Base-by-base conservation (phyloP, 176 grass and related monocot species). In the Musa itinerans region DNA sequence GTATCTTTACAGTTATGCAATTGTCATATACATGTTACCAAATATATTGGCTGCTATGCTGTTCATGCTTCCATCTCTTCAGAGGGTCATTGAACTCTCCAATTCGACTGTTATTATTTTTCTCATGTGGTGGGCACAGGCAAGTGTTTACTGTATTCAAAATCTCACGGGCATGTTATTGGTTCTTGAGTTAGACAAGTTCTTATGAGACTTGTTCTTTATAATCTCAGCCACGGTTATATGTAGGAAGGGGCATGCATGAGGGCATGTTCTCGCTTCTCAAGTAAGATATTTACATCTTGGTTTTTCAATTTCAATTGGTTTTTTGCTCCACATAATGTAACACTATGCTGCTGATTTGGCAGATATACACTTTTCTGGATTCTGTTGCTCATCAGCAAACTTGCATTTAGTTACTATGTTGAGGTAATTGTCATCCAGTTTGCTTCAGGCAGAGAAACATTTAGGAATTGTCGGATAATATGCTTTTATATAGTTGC, bases 101-200 rank as follows among this genome's bases (percentile, higher is more conserved):
- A 84, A 94, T 86, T 52, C 51, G 82, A 73, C 13, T 78, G 68
- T 99, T 69, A 50, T 94, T 67, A 76, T 87, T 79, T 79, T 99
- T 69, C 74, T 99, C 76, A 86, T 99, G 74, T 99, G 95, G 95
- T 99, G 95, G 95, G 92, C 86, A 27, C 95, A 99, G 95, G 95
- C 86, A 89, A 81, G 76, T 12, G 22, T 69, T 82, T 61, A 67
- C 54, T 81, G 51, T 72, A 50, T 77, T 58, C 48, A 50, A 78
- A 52, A 75, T 52, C 43, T 54, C 64, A 11, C 10, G 13, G 17
- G 0, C 52, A 17, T 23, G 17, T 69, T 26, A 10, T 43, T 74
- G 51, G 23, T 9, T 19, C 17, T 15, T 62, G 26, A 24, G 6
- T 56, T 29, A 2, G 52, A 57, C 17, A 55, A 29, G 13, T 55